These are phyloP conservation scores for Lichtheimia hyalospora DNA, from an alignment of 371 early-diverging fungal species.

Conservation along the genomic window DNA sequence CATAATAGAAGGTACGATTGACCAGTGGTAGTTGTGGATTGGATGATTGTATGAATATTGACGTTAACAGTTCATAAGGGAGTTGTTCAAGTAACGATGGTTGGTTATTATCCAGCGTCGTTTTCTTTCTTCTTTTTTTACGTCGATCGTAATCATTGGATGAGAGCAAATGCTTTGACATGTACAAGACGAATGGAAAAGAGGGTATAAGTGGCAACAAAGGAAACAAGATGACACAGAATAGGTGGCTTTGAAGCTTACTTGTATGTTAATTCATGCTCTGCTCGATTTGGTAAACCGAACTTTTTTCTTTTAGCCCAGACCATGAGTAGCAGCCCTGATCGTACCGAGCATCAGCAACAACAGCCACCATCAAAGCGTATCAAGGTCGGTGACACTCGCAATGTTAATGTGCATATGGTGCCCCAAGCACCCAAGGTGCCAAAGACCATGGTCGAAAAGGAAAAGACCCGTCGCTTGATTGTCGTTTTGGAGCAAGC, in stretches of 20 bases:
- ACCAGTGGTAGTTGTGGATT: conserved; percentile 34
- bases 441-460: conserved; percentile 74
- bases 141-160: too few species aligned
- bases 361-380: conserved; percentile 32
- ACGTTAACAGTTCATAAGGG: conserved; percentile 41
- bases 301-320: too few species aligned
- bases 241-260: too few species aligned
- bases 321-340: conserved; percentile 11
- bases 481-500: conserved; percentile 93
- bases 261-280: too few species aligned
- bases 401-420: conserved; percentile 55
- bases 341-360: conserved; percentile 11
- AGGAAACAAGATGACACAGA: too few species aligned
- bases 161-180: too few species aligned
- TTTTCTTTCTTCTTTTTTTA: too few species aligned
- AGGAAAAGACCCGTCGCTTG: conserved; percentile 79
- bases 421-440: conserved; percentile 80
- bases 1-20: conserved; percentile 20
- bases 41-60: conserved; percentile 37
- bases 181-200: too few species aligned
- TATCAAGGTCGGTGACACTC: conserved; percentile 47
- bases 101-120: too few species aligned
- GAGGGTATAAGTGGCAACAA: too few species aligned
- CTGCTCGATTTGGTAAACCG: too few species aligned
- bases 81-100: conserved; percentile 8